These are phyloP conservation scores for Solanum peruvianum DNA, from an alignment of 257 asterid genomes.

Conservation along the genomic window DNA sequence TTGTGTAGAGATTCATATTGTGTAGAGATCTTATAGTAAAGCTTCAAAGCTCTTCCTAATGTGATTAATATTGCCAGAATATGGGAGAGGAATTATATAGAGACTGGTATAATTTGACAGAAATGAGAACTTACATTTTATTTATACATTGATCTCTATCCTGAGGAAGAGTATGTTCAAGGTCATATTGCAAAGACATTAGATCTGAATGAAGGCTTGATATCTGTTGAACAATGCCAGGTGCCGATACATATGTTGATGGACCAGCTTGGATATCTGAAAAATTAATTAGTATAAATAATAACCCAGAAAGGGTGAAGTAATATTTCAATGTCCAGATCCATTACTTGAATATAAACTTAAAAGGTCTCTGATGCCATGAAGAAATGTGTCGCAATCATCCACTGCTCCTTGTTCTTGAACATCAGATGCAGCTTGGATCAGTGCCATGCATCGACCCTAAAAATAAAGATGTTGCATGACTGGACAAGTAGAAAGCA, in stretches of 20 bases:
- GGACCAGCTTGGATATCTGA: slow-evolving; percentile 87
- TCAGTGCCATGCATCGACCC: slow-evolving; percentile 78
- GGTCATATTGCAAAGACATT: slow-evolving; percentile 75
- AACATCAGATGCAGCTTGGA: slow-evolving; percentile 81
- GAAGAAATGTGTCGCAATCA: slow-evolving; percentile 89
- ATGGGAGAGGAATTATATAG: neutral
- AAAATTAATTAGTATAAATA: neutral
- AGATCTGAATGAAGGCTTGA: slow-evolving; percentile 81
- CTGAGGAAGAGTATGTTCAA: slow-evolving; percentile 85
- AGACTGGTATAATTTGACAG: neutral
- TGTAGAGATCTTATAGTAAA: neutral
- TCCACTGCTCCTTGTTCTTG: slow-evolving; percentile 98
- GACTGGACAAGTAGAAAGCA: neutral
- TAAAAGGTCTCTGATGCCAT: slow-evolving; percentile 91
- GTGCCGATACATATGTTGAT: slow-evolving; percentile 88
- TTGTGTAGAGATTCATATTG: neutral
- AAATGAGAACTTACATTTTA: slow-evolving; percentile 53
- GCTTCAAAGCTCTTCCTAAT: neutral
- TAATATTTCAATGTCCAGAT: neutral
- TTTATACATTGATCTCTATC: slow-evolving; percentile 90
- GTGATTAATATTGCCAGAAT: neutral
- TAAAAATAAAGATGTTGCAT: slow-evolving; percentile 10
- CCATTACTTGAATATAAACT: slow-evolving; percentile 86
- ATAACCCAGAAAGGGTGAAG: neutral
- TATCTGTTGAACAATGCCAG: slow-evolving; percentile 89